phyloP scores from a whole-genome alignment of 163 green algal genomes.

The Trebouxia gelatinosa region DNA sequence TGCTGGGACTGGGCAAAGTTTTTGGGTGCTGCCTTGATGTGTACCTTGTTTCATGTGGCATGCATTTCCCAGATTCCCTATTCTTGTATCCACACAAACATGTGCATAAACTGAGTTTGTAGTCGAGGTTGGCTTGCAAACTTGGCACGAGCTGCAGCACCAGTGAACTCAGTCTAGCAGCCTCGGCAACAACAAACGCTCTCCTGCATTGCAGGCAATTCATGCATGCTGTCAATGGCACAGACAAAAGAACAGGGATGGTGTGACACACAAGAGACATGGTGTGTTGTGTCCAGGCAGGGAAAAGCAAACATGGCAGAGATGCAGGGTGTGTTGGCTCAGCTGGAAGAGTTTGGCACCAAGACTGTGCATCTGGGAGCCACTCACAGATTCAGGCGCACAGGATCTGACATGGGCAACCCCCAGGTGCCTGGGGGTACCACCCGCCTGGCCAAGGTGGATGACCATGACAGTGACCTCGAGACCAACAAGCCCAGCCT shows the following conservation, averaged over 20 bases:
- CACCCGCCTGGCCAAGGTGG: not conserved
- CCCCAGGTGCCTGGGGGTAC: conserved; percentile 2
- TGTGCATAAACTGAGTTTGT: not conserved
- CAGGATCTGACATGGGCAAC: no score
- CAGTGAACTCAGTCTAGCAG: no score
- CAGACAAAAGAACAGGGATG: not conserved
- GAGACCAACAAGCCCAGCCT: not conserved
- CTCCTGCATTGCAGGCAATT: not conserved
- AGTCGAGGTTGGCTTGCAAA: no score
- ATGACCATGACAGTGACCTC: not conserved
- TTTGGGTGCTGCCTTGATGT: no score
- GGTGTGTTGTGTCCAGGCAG: conserved; percentile 22
- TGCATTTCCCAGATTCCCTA: no score
- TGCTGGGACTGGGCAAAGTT: not conserved
- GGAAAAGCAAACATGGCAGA: not conserved
- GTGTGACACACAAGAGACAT: no score
- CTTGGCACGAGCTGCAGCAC: no score
- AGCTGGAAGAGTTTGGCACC: not conserved
- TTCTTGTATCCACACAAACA: no score
- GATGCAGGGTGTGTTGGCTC: not conserved
- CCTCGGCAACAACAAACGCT: not conserved
- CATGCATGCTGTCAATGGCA: not conserved
- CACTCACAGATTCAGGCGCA: not conserved
- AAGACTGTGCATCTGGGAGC: not conserved
- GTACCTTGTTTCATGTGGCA: no score